Conservation (phyloP, 192 early-diverging fungal species). For the Backusella psychrophila region DNA sequence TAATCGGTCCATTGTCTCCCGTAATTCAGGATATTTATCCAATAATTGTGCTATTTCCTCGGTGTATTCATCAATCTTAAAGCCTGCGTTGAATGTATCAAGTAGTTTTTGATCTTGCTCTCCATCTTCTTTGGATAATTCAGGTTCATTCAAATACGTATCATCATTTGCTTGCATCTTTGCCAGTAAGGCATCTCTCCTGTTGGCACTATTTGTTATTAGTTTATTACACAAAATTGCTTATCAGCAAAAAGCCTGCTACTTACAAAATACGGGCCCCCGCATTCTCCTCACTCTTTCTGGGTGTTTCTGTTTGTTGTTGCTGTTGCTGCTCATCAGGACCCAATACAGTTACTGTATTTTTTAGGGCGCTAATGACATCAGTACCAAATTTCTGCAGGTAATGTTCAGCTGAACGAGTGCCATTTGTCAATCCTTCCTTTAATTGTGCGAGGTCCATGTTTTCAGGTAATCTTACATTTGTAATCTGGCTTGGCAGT, state of each 20-base stretch:
- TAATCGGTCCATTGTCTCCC: conserved; percentile 43
- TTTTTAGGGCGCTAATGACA: conserved; percentile 40
- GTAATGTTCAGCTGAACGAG: conserved; percentile 50
- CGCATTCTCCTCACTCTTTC: conserved; percentile 11
- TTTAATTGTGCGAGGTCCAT: conserved; percentile 28
- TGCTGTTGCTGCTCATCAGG: conserved; percentile 23
- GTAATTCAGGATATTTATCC: conserved; percentile 43
- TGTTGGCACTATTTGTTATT: conserved; percentile 5
- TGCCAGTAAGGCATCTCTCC: conserved; percentile 46
- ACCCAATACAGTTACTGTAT: conserved; percentile 40
- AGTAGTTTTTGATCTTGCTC: conserved; percentile 37
- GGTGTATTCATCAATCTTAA: conserved; percentile 49
- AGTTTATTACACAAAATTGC: neutral
- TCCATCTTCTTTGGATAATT: neutral
- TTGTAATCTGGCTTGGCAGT: neutral
- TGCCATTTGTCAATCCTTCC: conserved; percentile 35
- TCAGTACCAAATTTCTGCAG: conserved; percentile 46
- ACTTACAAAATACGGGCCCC: conserved; percentile 23
- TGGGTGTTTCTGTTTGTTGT: conserved; percentile 12
- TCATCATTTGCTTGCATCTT: conserved; percentile 40
- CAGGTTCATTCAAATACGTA: conserved; percentile 41
- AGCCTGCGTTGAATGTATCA: conserved; percentile 42
- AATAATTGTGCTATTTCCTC: conserved; percentile 42
- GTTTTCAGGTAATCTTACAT: conserved; percentile 26
- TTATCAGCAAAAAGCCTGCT: neutral